A percentile compares a stretch with the other conserved stretches of the same genome.
Conservation (phyloP, 805 yeast species). For the Pachysolen tannophilus region DNA sequence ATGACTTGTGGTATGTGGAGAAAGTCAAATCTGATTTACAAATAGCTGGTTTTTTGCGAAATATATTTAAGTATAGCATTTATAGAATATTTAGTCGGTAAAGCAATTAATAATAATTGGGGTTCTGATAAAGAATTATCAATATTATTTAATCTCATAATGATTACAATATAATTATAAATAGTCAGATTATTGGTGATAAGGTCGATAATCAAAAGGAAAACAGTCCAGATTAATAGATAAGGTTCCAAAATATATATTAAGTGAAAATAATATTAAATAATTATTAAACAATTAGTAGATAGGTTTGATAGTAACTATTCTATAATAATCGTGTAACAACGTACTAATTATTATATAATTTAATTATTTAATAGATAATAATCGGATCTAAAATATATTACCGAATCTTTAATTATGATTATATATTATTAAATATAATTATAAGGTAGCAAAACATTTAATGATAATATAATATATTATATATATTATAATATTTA, state of each 20-base stretch:
- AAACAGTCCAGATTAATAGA: conserved; percentile 12
- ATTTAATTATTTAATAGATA: conserved; percentile 6
- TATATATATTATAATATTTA: conserved; percentile 4
- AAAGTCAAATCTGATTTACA: conserved; percentile 12
- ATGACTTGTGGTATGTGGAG: conserved; percentile 7
- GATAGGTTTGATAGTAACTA: conserved; percentile 13
- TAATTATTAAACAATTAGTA: conserved; percentile 7
- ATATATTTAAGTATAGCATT: conserved; percentile 12
- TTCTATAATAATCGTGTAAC: conserved; percentile 12
- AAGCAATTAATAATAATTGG: conserved; percentile 11
- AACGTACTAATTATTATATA: conserved; percentile 9
- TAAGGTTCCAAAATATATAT: conserved; percentile 11
- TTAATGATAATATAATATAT: conserved; percentile 10
- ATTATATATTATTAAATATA: not conserved
- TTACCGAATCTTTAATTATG: conserved; percentile 7
- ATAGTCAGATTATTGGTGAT: conserved; percentile 13
- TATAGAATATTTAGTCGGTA: conserved; percentile 9
- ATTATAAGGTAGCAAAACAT: conserved; percentile 10
- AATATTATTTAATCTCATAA: conserved; percentile 11
- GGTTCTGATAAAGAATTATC: conserved; percentile 10
- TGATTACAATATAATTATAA: conserved; percentile 5
- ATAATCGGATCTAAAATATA: conserved; percentile 9
- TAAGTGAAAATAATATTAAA: conserved; percentile 10
- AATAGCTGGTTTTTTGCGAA: conserved; percentile 13
- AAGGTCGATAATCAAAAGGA: conserved; percentile 13